A percentile compares a stretch with the other conserved stretches of the same genome.
These are phyloP conservation scores for Pichia insulana DNA, from an alignment of 805 yeast genomes.

Conservation along the genomic window DNA sequence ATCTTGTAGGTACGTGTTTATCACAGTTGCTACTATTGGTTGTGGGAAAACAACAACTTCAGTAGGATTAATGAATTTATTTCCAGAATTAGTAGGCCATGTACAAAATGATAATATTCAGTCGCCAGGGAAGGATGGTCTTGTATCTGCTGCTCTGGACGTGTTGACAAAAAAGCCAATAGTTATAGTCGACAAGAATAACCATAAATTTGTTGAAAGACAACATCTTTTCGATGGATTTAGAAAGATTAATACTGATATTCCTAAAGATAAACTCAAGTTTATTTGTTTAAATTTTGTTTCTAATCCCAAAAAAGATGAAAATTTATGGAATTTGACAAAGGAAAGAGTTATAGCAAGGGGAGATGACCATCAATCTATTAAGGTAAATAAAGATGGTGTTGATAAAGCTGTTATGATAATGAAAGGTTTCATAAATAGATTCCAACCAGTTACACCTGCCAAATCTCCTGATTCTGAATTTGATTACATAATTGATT, in stretches of 20 bases:
- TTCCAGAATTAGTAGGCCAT: conserved; percentile 53
- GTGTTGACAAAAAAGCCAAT: conserved; percentile 34
- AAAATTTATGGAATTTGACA: conserved; percentile 44
- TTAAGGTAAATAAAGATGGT: conserved; percentile 44
- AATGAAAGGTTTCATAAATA: conserved; percentile 62
- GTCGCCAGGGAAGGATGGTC: conserved; percentile 37
- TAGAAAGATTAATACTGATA: conserved; percentile 32
- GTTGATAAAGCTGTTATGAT: conserved; percentile 45
- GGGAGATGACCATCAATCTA: conserved; percentile 86
- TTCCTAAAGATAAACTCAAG: conserved; percentile 39
- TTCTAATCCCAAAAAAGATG: conserved; percentile 21
- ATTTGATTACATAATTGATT: conserved; percentile 59
- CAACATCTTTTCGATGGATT: conserved; percentile 51
- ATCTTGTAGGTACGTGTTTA: conserved; percentile 48
- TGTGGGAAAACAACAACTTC: conserved; percentile 91
- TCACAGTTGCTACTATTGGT: conserved; percentile 86
- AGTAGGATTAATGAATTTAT: conserved; percentile 45
- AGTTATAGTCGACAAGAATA: conserved; percentile 76
- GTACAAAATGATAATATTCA: conserved; percentile 74
- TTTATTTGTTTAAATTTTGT: conserved; percentile 62
- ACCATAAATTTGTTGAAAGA: conserved; percentile 67
- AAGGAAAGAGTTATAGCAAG: conserved; percentile 50
- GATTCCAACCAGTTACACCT: conserved; percentile 55
- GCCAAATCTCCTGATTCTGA: conserved; percentile 46
- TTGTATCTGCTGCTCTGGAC: conserved; percentile 40